Evolutionary conservation across 2,329 filamentous ascomycete species (phyloP).

Genomic region (Fusarium sp.): DNA sequence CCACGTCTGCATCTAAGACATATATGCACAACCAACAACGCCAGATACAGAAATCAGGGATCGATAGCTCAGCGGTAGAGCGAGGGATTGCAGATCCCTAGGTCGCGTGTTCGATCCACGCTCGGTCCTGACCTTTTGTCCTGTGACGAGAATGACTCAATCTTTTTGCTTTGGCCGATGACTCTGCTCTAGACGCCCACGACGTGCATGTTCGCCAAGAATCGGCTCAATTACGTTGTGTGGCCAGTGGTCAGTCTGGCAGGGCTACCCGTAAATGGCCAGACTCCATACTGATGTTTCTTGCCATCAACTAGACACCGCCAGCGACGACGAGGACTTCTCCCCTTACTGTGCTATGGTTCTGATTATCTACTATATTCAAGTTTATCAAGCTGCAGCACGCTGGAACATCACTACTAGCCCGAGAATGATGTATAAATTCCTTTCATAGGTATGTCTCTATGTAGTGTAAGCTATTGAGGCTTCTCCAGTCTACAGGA

Average conservation of each 20-base stretch:
- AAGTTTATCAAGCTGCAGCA: not conserved
- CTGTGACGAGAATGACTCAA: not conserved
- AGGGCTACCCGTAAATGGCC: no score
- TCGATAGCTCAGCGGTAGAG: slow-evolving; percentile 38
- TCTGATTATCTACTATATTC: not conserved
- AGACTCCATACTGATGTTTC: not conserved
- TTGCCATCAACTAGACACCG: no score
- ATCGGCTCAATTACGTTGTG: not conserved
- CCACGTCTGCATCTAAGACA: not conserved
- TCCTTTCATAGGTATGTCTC: not conserved
- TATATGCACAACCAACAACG: not conserved
- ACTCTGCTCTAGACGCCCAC: no score
- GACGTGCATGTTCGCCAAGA: no score
- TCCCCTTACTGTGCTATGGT: not conserved
- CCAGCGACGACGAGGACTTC: not conserved
- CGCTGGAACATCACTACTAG: not conserved
- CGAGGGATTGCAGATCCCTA: slow-evolving; percentile 37
- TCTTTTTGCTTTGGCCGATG: not conserved
- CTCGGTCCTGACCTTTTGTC: slow-evolving; percentile 29
- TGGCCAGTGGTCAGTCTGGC: not conserved
- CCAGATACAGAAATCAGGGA: not conserved
- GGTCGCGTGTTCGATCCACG: slow-evolving; percentile 38
- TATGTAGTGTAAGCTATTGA: not conserved
- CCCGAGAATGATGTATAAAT: not conserved
- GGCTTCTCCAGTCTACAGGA: slow-evolving; percentile 39